Percentiles rank a stretch among this genome's conserved stretches.
phyloP scores from a whole-genome alignment of 2,329 filamentous ascomycete species.

The Colletotrichum tanaceti region DNA sequence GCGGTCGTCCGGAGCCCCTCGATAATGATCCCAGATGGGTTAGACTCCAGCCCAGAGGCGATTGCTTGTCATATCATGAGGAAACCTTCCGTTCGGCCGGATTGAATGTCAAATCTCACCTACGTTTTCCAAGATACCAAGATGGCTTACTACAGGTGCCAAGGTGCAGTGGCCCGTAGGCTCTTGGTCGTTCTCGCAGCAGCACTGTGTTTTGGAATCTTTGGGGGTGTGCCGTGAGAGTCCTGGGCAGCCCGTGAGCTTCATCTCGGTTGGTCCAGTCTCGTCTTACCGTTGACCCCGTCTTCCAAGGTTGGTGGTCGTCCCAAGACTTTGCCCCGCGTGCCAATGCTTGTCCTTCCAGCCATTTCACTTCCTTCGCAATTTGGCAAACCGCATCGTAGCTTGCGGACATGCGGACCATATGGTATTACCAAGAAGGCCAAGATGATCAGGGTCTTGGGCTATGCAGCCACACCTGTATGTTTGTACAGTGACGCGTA shows the following conservation, averaged over 20 bases:
- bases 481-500: background rate
- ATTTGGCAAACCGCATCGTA: background rate
- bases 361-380: background rate
- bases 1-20: background rate
- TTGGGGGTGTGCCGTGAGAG: background rate
- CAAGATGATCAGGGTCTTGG: conserved; percentile 4
- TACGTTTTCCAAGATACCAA: background rate
- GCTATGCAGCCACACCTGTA: too few relatives aligned
- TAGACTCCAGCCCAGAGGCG: background rate
- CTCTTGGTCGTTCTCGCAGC: background rate
- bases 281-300: background rate
- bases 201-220: background rate
- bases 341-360: conserved; percentile 13
- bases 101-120: too few relatives aligned
- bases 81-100: background rate
- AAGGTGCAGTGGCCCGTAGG: background rate
- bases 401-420: background rate
- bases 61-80: background rate
- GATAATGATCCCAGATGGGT: background rate
- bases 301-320: background rate
- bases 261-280: background rate
- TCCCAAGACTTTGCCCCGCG: conserved; percentile 15
- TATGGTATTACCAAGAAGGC: background rate
- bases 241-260: background rate
- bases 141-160: background rate